Percentiles rank a stretch among this genome's conserved stretches.
These are phyloP conservation scores for Penicillium freii DNA, from an alignment of 2,329 filamentous ascomycete species.

Conservation along the genomic window DNA sequence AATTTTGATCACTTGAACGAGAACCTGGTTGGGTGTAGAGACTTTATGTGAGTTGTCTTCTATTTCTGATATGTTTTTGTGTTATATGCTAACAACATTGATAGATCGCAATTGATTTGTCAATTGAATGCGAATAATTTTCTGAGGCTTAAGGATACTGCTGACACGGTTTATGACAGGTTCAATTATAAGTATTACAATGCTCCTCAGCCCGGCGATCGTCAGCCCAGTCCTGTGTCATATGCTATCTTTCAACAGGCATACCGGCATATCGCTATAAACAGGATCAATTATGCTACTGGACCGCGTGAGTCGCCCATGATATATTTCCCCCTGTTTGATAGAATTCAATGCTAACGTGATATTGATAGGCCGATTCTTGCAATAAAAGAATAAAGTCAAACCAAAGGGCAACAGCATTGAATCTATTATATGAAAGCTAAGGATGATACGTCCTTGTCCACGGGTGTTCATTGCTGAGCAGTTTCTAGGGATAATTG, in stretches of 20 bases:
- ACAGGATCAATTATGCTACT: not conserved
- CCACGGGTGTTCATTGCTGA: too few species aligned
- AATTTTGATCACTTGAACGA: not conserved
- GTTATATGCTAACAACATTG: not conserved
- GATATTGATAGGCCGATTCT: not conserved
- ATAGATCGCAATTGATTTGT: not conserved
- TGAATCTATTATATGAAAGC: not conserved
- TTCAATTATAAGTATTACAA: not conserved
- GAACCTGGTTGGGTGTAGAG: not conserved
- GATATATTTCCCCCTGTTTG: not conserved
- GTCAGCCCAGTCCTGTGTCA: not conserved
- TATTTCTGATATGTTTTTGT: not conserved
- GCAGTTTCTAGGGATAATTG: too few species aligned
- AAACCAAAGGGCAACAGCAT: not conserved
- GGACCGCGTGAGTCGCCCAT: not conserved
- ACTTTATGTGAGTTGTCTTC: not conserved
- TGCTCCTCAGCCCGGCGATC: too few species aligned
- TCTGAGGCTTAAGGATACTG: not conserved
- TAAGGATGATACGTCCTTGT: not conserved
- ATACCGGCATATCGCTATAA: not conserved
- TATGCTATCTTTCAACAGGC: not conserved
- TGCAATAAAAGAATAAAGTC: not conserved
- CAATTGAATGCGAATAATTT: not conserved
- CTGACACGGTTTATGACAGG: not conserved
- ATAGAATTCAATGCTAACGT: not conserved